Evolutionary conservation across 805 yeast genomes (phyloP).

Genomic region (Wickerhamiella lipophila): DNA sequence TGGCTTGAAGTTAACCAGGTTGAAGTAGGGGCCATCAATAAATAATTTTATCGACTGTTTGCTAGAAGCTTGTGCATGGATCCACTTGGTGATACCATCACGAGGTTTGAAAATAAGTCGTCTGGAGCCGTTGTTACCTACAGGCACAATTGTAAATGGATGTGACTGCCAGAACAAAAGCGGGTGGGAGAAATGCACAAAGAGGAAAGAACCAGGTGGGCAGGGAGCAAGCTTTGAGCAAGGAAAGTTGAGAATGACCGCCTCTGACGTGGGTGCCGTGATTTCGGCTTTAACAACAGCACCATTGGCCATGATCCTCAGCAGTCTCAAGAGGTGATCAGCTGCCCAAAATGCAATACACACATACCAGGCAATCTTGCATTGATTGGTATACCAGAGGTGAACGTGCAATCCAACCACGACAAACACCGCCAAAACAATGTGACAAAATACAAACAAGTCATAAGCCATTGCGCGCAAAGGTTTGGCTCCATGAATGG

Average conservation of each 20-base stretch:
- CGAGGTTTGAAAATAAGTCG: constrained; percentile 7
- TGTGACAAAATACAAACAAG: constrained; percentile 43
- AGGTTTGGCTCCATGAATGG: constrained; percentile 38
- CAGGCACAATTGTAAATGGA: constrained; percentile 43
- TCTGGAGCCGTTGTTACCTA: background rate
- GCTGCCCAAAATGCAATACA: constrained; percentile 53
- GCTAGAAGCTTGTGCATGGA: background rate
- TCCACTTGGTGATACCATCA: constrained; percentile 3
- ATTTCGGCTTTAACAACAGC: background rate
- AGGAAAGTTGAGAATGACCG: background rate
- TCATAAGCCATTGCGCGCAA: constrained; percentile 46
- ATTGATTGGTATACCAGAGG: constrained; percentile 32
- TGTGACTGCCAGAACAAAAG: constrained; percentile 56
- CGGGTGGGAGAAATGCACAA: constrained; percentile 31
- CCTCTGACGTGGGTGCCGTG: background rate
- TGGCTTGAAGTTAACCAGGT: constrained; percentile 35
- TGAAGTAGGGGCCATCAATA: constrained; percentile 65
- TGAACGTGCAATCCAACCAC: constrained; percentile 49
- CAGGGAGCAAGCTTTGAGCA: background rate
- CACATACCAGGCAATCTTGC: constrained; percentile 40
- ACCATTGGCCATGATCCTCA: constrained; percentile 30
- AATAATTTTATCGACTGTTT: constrained; percentile 14
- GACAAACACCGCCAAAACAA: constrained; percentile 40
- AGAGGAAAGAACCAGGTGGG: constrained; percentile 7
- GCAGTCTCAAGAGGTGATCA: constrained; percentile 47